phyloP scores from a whole-genome alignment of 768 basidiomycete genomes.

The Pleurotus eryngii region DNA sequence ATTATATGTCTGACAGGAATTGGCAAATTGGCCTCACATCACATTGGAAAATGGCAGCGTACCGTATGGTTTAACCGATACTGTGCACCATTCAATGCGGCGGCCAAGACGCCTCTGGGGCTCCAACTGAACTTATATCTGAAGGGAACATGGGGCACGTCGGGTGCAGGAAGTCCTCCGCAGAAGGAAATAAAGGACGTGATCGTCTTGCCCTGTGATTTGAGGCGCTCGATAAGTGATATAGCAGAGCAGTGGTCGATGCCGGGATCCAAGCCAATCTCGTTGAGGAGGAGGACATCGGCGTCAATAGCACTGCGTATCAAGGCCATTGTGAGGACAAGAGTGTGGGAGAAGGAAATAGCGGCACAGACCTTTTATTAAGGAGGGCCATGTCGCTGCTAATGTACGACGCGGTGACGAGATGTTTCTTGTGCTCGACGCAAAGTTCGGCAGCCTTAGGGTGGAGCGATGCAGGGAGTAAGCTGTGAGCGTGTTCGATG shows the following conservation, averaged over 20 bases:
- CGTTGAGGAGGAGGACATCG: constrained; percentile 77
- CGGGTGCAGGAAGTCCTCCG: constrained; percentile 86
- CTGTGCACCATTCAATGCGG: constrained; percentile 68
- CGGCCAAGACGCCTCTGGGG: constrained; percentile 80
- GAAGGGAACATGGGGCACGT: constrained; percentile 59
- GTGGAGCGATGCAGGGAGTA: constrained; percentile 79
- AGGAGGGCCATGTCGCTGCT: constrained; percentile 72
- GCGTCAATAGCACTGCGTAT: constrained; percentile 49
- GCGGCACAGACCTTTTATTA: constrained; percentile 48
- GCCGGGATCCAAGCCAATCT: constrained; percentile 88
- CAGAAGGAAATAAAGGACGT: constrained; percentile 87
- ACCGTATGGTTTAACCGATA: constrained; percentile 62
- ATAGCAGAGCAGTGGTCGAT: constrained; percentile 89
- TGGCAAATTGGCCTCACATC: not conserved
- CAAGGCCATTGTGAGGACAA: not conserved
- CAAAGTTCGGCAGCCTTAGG: constrained; percentile 68
- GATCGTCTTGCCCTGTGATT: constrained; percentile 49
- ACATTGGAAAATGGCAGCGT: constrained; percentile 16
- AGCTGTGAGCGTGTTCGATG: constrained; percentile 36
- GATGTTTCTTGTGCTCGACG: constrained; percentile 63
- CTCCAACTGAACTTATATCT: constrained; percentile 96
- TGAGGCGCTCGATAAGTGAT: constrained; percentile 55
- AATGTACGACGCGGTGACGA: constrained; percentile 91
- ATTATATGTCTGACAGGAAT: constrained; percentile 33
- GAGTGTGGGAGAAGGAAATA: not conserved